These are phyloP conservation scores for Boletus albobrunnescens DNA, from an alignment of 1,284 basidiomycete species.

Conservation along the genomic window DNA sequence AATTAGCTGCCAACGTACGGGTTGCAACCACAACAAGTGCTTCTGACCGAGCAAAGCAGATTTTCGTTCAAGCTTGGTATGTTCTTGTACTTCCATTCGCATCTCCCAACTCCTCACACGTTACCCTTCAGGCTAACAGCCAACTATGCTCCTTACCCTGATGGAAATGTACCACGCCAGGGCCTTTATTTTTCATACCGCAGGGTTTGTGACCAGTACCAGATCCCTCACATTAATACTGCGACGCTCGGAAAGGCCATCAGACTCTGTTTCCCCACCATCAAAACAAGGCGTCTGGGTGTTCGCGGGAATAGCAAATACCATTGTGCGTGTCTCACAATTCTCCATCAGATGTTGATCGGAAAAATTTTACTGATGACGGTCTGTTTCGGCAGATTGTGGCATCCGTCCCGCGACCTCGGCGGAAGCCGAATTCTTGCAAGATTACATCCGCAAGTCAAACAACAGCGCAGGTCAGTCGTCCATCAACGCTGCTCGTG, in stretches of 20 bases:
- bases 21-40: slow-evolving; percentile 85
- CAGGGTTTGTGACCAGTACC: slow-evolving; percentile 83
- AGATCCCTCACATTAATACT: slow-evolving; percentile 89
- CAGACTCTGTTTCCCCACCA: slow-evolving; percentile 85
- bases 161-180: slow-evolving; percentile 85
- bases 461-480: slow-evolving; percentile 77
- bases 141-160: slow-evolving; percentile 85
- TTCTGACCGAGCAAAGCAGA: slow-evolving; percentile 83
- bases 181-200: slow-evolving; percentile 90
- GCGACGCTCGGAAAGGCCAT: slow-evolving; percentile 93
- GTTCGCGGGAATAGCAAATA: slow-evolving; percentile 91
- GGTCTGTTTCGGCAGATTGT: slow-evolving; percentile 61
- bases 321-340: slow-evolving; percentile 62
- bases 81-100: slow-evolving; percentile 26
- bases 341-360: slow-evolving; percentile 30
- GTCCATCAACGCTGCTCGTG: slow-evolving; percentile 65
- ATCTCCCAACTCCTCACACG: slow-evolving; percentile 18
- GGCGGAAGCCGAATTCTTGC: slow-evolving; percentile 84
- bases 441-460: slow-evolving; percentile 84
- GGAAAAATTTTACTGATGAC: slow-evolving; percentile 35
- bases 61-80: slow-evolving; percentile 85
- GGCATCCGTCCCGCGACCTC: slow-evolving; percentile 84
- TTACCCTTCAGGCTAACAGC: slow-evolving; percentile 65
- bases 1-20: slow-evolving; percentile 79
- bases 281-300: slow-evolving; percentile 88